phyloP scores from a whole-genome alignment of 164 flowering plant species.

The Paratinospora sagittata region DNA sequence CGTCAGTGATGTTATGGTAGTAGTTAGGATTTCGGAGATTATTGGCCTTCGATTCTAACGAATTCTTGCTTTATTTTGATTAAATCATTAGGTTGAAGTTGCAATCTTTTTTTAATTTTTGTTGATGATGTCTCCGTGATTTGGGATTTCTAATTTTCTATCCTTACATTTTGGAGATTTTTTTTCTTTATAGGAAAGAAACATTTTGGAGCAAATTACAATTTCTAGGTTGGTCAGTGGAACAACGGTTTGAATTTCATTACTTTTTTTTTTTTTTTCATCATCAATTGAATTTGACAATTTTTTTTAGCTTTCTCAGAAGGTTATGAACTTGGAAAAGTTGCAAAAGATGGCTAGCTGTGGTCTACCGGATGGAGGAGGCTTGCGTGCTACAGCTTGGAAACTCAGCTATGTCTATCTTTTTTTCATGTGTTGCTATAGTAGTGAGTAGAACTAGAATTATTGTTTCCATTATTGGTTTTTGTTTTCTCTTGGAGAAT shows the following conservation, averaged over 20 bases:
- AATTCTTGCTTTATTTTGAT: not conserved
- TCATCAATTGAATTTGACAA: no score
- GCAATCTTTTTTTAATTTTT: no score
- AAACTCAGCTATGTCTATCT: conserved; percentile 38
- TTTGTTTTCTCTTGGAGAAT: no score
- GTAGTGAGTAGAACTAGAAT: no score
- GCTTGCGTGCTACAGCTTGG: conserved; percentile 56
- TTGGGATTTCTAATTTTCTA: no score
- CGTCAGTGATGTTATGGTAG: no score
- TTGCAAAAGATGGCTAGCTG: conserved; percentile 46
- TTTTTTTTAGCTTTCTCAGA: conserved; percentile 43
- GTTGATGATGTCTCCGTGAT: no score
- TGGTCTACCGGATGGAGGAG: conserved; percentile 56
- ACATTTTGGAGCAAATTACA: no score
- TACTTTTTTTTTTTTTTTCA: not conserved
- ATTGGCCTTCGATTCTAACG: not conserved
- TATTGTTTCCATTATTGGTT: no score
- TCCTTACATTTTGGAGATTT: no score
- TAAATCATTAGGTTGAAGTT: not conserved
- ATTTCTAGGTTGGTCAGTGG: not conserved
- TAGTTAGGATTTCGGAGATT: not conserved
- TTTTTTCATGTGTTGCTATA: not conserved
- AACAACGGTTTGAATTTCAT: not conserved
- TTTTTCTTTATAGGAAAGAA: no score
- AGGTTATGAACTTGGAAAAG: no score